Evolutionary conservation across 306 rosid genomes (phyloP).

Genomic region (Ceratonia siliqua): DNA sequence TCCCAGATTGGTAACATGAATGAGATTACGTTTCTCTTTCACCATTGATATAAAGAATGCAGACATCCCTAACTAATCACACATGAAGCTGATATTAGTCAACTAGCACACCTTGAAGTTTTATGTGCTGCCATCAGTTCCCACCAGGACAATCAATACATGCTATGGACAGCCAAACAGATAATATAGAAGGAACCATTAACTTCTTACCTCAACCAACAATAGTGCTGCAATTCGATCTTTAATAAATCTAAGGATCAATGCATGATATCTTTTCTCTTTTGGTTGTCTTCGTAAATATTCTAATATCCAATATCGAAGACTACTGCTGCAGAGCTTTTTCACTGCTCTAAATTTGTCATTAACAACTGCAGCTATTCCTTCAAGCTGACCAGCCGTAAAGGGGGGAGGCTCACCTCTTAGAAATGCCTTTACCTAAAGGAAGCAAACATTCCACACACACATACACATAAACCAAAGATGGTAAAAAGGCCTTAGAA

Average conservation of each 20-base stretch:
- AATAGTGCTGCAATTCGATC: constrained; percentile 82
- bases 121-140: not conserved
- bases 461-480: not conserved
- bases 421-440: constrained; percentile 79
- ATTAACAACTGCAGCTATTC: constrained; percentile 65
- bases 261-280: constrained; percentile 61
- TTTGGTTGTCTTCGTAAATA: constrained; percentile 82
- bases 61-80: constrained; percentile 12
- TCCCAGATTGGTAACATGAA: not conserved
- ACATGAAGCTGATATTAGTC: constrained; percentile 1
- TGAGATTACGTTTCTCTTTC: constrained; percentile 1
- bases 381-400: constrained; percentile 82
- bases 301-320: constrained; percentile 91
- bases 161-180: constrained; percentile 17
- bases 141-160: constrained; percentile 4
- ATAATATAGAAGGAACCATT: constrained; percentile 16
- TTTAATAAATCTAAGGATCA: constrained; percentile 83
- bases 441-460: constrained; percentile 18
- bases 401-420: constrained; percentile 77
- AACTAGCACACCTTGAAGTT: constrained; percentile 8
- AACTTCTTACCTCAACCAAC: constrained; percentile 75
- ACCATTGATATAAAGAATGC: not conserved
- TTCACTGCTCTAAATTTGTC: constrained; percentile 64
- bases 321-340: constrained; percentile 69
- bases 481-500: constrained; percentile 6